phyloP scores from a whole-genome alignment of 179 eudicot species.

The Spergularia azorica region DNA sequence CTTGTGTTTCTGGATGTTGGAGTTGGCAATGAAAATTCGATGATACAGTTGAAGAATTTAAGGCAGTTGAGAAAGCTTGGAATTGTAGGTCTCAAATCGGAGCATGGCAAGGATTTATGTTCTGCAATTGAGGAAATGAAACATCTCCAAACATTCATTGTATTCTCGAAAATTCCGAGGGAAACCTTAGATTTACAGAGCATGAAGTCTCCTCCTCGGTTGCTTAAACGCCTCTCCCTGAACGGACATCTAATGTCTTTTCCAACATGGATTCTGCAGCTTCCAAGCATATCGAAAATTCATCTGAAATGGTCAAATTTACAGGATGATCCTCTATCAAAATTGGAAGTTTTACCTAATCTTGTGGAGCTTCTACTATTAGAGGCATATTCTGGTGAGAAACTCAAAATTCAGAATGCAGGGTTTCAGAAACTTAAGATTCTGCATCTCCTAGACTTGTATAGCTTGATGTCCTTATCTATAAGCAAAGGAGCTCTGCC shows the following conservation, averaged over 20 bases:
- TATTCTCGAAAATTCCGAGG: not conserved
- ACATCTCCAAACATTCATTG: slow-evolving; percentile 17
- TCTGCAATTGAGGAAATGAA: slow-evolving; percentile 19
- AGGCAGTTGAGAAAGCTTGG: slow-evolving; percentile 27
- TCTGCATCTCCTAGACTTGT: slow-evolving; percentile 20
- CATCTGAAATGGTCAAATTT: slow-evolving; percentile 27
- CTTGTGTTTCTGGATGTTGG: slow-evolving; percentile 19
- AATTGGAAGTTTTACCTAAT: slow-evolving; percentile 17
- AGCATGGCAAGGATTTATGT: slow-evolving; percentile 11
- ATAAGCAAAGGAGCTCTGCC: slow-evolving; percentile 19
- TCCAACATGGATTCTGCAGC: slow-evolving; percentile 17
- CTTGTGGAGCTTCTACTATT: slow-evolving; percentile 26
- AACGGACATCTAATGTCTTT: slow-evolving; percentile 13
- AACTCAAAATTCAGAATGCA: not conserved
- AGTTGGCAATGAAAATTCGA: not conserved
- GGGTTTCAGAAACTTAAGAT: slow-evolving; percentile 20
- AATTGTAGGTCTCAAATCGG: not conserved
- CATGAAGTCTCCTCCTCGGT: slow-evolving; percentile 11
- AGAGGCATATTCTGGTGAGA: slow-evolving; percentile 13
- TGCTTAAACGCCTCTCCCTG: slow-evolving; percentile 21
- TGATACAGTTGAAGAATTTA: slow-evolving; percentile 16
- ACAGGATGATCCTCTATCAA: not conserved
- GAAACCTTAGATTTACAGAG: slow-evolving; percentile 24
- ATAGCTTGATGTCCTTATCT: not conserved
- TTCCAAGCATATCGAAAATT: slow-evolving; percentile 15